phyloP scores from a whole-genome alignment of 208 protist species.

The Porcisia hertigi region DNA sequence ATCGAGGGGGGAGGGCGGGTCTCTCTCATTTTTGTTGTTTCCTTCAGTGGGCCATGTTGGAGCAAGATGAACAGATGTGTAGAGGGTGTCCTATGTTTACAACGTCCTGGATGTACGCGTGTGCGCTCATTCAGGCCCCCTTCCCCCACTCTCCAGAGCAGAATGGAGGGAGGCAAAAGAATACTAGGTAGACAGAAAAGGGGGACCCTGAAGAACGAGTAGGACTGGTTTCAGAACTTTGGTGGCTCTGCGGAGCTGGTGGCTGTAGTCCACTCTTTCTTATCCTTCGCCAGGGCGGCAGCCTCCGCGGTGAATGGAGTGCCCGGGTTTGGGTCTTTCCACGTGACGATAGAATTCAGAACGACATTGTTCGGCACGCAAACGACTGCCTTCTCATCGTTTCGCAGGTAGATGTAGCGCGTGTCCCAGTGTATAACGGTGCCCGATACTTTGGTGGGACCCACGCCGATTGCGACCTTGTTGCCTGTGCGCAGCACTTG shows the following conservation, averaged over 20 bases:
- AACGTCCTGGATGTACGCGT: no score
- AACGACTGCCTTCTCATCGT: conserved; percentile 43
- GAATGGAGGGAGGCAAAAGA: not conserved
- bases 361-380: conserved; percentile 80
- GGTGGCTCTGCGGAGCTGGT: conserved; percentile 8
- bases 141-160: not conserved
- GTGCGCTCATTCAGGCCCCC: not conserved
- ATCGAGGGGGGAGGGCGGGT: no score
- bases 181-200: not conserved
- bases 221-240: not conserved
- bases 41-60: no score
- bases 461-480: conserved; percentile 58
- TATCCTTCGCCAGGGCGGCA: conserved; percentile 8
- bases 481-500: conserved; percentile 61
- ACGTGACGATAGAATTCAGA: conserved; percentile 72
- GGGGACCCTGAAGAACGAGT: not conserved
- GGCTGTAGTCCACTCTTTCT: conserved; percentile 41
- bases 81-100: no score
- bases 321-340: conserved; percentile 28
- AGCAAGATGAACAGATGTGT: no score
- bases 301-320: not conserved
- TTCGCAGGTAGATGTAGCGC: conserved; percentile 77
- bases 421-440: conserved; percentile 79
- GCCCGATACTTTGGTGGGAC: conserved; percentile 42
- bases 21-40: no score